These are phyloP conservation scores for Shiraia sp. DNA, from an alignment of 2,329 filamentous ascomycete species.

Conservation along the genomic window DNA sequence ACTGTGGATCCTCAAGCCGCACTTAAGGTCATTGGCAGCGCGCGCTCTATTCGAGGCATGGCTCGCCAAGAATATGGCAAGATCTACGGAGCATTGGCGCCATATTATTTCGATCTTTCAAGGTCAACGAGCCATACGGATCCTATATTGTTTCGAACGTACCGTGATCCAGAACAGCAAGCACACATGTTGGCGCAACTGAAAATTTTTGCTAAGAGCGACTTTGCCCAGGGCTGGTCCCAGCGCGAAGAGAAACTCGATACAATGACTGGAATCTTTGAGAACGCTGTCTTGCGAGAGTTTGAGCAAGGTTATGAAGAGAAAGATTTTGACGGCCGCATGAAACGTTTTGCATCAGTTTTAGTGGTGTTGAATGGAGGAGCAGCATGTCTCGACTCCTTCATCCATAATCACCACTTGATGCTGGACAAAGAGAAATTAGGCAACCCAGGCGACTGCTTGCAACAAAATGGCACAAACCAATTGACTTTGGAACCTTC, in stretches of 20 bases:
- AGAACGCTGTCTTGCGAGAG: conserved; percentile 85
- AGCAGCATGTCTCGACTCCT: conserved; percentile 76
- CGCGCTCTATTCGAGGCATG: conserved; percentile 78
- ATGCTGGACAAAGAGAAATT: conserved; percentile 73
- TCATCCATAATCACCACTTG: conserved; percentile 85
- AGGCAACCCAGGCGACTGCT: conserved; percentile 77
- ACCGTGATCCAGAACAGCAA: conserved; percentile 85
- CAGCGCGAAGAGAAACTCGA: conserved; percentile 73
- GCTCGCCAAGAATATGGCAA: conserved; percentile 90
- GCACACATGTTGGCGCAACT: conserved; percentile 87
- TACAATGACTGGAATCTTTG: conserved; percentile 79
- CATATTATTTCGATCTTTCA: conserved; percentile 84
- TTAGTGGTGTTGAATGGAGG: conserved; percentile 82
- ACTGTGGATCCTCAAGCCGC: conserved; percentile 63
- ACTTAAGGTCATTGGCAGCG: conserved; percentile 69
- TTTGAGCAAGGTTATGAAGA: conserved; percentile 91
- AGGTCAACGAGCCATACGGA: conserved; percentile 74
- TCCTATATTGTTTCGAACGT: conserved; percentile 82
- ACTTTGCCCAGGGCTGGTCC: conserved; percentile 75
- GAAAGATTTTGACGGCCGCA: conserved; percentile 84
- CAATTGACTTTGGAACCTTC: conserved; percentile 76
- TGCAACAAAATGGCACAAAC: conserved; percentile 69
- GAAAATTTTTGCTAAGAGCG: conserved; percentile 75
- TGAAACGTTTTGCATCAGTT: conserved; percentile 88
- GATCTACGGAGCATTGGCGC: conserved; percentile 83